Evolutionary conservation across 495 filamentous ascomycete genomes (phyloP).

Genomic region (Penicillium herquei): DNA sequence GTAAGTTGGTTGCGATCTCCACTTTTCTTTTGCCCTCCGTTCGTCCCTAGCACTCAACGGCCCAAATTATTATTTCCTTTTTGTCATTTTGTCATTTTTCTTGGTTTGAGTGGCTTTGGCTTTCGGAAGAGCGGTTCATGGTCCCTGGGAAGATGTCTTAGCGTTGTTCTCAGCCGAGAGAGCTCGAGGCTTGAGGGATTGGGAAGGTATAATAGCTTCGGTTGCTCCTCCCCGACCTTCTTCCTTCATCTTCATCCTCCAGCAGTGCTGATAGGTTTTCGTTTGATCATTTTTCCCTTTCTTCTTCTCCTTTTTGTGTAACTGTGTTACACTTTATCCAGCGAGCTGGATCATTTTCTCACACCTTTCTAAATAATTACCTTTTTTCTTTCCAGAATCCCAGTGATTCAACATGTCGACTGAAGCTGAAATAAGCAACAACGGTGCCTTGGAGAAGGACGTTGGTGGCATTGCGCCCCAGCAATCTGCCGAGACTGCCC

Average conservation of each 20-base stretch:
- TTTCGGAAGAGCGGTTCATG: slow-evolving; percentile 5
- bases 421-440: slow-evolving; percentile 22
- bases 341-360: slow-evolving; percentile 23
- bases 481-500: slow-evolving; percentile 11
- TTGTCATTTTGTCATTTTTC: slow-evolving; percentile 7
- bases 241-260: slow-evolving; percentile 24
- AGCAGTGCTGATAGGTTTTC: slow-evolving; percentile 35
- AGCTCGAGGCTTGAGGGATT: neutral
- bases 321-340: slow-evolving; percentile 29
- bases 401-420: slow-evolving; percentile 25
- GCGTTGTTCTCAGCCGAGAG: neutral
- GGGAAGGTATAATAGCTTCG: slow-evolving; percentile 20
- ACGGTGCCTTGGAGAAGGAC: slow-evolving; percentile 38
- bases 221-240: slow-evolving; percentile 10
- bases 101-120: neutral
- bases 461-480: slow-evolving; percentile 15
- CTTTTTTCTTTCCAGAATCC: slow-evolving; percentile 4
- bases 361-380: slow-evolving; percentile 3
- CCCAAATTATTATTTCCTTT: neutral
- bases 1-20: slow-evolving; percentile 16
- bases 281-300: slow-evolving; percentile 16
- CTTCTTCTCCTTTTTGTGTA: slow-evolving; percentile 10
- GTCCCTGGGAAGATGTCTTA: slow-evolving; percentile 1
- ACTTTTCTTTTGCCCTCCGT: slow-evolving; percentile 12
- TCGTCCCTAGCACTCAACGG: slow-evolving; percentile 2